Percentiles rank a stretch among this genome's conserved stretches.
Conservation (phyloP, 371 early-diverging fungal genomes). For the Lichtheimia ramosa region DNA sequence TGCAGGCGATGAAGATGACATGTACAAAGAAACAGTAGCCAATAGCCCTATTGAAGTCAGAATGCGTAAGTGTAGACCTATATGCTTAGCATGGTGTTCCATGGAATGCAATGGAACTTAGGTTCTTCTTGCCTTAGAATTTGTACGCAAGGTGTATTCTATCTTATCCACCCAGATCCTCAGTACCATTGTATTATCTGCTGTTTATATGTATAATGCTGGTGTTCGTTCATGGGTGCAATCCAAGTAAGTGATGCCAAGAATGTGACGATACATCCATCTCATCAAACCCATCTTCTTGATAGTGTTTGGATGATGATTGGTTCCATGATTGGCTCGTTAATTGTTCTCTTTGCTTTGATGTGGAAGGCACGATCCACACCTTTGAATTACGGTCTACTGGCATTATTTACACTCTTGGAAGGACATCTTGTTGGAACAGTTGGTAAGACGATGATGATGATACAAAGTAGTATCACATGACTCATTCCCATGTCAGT, state of each 20-base stretch:
- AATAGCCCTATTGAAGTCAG: conserved; percentile 60
- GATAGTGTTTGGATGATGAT: conserved; percentile 36
- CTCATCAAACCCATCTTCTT: not conserved
- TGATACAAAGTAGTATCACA: conserved; percentile 15
- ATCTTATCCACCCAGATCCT: conserved; percentile 71
- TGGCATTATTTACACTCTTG: conserved; percentile 66
- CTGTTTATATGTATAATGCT: conserved; percentile 60
- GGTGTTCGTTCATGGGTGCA: conserved; percentile 55
- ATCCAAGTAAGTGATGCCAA: conserved; percentile 40
- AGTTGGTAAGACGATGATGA: conserved; percentile 38
- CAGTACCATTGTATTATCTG: conserved; percentile 57
- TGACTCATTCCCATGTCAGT: conserved; percentile 28
- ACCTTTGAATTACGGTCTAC: conserved; percentile 65
- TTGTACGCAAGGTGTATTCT: conserved; percentile 80
- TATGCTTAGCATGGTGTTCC: not conserved
- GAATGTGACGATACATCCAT: not conserved
- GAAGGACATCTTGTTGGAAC: conserved; percentile 72
- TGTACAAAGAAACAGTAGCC: conserved; percentile 57
- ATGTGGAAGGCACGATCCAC: conserved; percentile 62
- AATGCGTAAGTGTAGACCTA: conserved; percentile 38
- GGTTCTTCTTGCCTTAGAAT: conserved; percentile 40
- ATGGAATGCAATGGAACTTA: not conserved
- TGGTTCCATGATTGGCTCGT: conserved; percentile 39
- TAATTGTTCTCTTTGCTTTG: conserved; percentile 58
- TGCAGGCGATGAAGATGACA: conserved; percentile 41